Base-by-base conservation (phyloP, 2,329 filamentous ascomycete species). In the Neurospora sp. region DNA sequence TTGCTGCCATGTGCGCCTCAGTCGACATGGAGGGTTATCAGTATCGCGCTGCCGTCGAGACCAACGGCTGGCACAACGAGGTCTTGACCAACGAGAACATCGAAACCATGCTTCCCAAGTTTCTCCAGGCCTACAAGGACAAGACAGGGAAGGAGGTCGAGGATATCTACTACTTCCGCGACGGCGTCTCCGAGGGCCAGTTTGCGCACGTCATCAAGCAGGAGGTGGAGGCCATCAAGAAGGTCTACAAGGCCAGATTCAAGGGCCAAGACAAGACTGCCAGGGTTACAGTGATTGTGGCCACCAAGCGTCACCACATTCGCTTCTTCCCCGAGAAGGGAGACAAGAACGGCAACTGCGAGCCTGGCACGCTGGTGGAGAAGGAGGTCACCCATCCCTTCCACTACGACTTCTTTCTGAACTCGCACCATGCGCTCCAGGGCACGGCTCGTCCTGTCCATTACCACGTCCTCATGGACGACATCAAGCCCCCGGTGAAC, bases 271-370 rank as follows among this genome's bases (percentile, higher is more conserved):
- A 1, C 1, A 69, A 67, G 1, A 73, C 74, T 1, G 82, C 91
- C 2, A 91, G 91, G 77, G 89, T 97, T 76, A 93, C 93, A 0
- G 93, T 97, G 11, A 88, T 97, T 52, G 87, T 98, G 66, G 94
- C 92, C 1, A 94, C 92, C 1, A 99, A 99, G 85, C 91, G 96
- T 3, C 96, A 99, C 74, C 95, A 97, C 76, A 89, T 97, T 68
- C 91, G 96, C 17, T 93, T 97, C 79, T 98, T 98, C 82, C 95
- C 96, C 0, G 85, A 87, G 66, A 79, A 82, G 0, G 80, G 77
- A 0, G 96, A 99, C 77, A 85, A 85, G 67, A 96, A 97, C 73
- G 86, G 84, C 41, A 99, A 98, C 76, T 87, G 93, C 0, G 79
- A 95, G 0, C 95, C 95, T 0, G 96, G 96, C 3, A 97, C 92